Evolutionary conservation across 2,329 filamentous ascomycete genomes (phyloP).

Genomic region (Scopulariopsis brevicaulis): DNA sequence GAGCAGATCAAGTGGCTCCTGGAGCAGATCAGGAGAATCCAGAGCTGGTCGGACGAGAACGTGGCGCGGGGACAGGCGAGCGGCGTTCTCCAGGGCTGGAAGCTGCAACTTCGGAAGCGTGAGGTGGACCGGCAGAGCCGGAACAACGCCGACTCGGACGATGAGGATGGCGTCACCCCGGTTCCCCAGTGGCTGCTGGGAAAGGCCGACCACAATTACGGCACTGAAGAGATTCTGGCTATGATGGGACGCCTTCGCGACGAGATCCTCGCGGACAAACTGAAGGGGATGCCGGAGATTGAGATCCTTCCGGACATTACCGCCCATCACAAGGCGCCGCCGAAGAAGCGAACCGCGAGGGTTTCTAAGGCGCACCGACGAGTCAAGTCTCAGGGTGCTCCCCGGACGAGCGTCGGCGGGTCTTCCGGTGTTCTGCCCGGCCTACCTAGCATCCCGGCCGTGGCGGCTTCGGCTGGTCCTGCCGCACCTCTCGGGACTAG

Average conservation of each 20-base stretch:
- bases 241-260: conserved; percentile 32
- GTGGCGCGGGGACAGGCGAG: conserved; percentile 21
- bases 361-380: conserved; percentile 15
- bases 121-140: conserved; percentile 46
- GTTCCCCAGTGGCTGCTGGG: conserved; percentile 38
- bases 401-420: conserved; percentile 4
- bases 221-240: conserved; percentile 31
- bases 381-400: conserved; percentile 21
- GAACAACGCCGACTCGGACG: conserved; percentile 15
- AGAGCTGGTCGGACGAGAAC: conserved; percentile 49
- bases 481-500: not conserved
- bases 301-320: conserved; percentile 46
- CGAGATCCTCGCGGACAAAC: conserved; percentile 28
- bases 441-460: not conserved
- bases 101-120: conserved; percentile 51
- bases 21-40: conserved; percentile 49
- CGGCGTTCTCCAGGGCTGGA: conserved; percentile 48
- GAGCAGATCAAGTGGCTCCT: conserved; percentile 53
- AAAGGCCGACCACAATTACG: conserved; percentile 33
- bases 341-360: conserved; percentile 14
- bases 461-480: not conserved
- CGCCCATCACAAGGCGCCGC: conserved; percentile 12
- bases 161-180: conserved; percentile 20
- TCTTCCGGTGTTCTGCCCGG: not conserved
- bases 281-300: conserved; percentile 42